Evolutionary conservation across 2,329 filamentous ascomycete genomes (phyloP).

Genomic region (Calonectria pseudoturangicola): DNA sequence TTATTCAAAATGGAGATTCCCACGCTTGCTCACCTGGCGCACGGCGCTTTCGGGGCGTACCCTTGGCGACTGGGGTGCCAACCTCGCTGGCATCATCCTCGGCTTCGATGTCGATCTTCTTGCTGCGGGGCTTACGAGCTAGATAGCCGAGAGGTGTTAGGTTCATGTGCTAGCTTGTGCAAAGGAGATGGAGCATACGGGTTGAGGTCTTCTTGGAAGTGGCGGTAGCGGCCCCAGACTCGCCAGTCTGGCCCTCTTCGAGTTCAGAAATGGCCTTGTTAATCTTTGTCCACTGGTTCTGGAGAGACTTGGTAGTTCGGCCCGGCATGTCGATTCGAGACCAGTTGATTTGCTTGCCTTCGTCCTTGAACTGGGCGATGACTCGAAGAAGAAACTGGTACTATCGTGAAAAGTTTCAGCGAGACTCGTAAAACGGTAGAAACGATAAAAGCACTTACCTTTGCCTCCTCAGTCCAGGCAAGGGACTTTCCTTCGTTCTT

Average conservation of each 20-base stretch:
- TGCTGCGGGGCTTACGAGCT: constrained; percentile 53
- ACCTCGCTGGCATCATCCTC: constrained; percentile 38
- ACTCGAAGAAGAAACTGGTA: constrained; percentile 61
- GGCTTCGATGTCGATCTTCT: constrained; percentile 32
- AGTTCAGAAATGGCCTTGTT: constrained; percentile 61
- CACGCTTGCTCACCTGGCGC: constrained; percentile 34
- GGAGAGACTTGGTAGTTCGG: constrained; percentile 61
- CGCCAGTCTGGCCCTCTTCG: constrained; percentile 50
- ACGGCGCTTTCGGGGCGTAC: constrained; percentile 47
- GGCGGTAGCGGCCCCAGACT: constrained; percentile 25
- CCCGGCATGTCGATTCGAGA: constrained; percentile 59
- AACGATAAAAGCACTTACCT: constrained; percentile 49
- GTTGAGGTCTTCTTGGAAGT: constrained; percentile 49
- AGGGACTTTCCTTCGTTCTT: constrained; percentile 49
- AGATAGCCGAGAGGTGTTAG: constrained; percentile 10
- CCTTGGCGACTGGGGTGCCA: constrained; percentile 28
- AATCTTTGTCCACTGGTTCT: constrained; percentile 62
- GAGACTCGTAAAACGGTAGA: too few species aligned
- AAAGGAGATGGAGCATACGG: constrained; percentile 45
- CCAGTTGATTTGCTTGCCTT: constrained; percentile 61
- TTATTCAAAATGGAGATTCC: background rate
- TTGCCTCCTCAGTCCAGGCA: constrained; percentile 62
- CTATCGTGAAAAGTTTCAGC: constrained; percentile 46
- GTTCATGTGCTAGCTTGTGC: background rate
- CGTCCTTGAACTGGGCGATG: constrained; percentile 57